Evolutionary conservation across 495 filamentous ascomycete genomes (phyloP).

Genomic region (Talaromyces thailandensis): DNA sequence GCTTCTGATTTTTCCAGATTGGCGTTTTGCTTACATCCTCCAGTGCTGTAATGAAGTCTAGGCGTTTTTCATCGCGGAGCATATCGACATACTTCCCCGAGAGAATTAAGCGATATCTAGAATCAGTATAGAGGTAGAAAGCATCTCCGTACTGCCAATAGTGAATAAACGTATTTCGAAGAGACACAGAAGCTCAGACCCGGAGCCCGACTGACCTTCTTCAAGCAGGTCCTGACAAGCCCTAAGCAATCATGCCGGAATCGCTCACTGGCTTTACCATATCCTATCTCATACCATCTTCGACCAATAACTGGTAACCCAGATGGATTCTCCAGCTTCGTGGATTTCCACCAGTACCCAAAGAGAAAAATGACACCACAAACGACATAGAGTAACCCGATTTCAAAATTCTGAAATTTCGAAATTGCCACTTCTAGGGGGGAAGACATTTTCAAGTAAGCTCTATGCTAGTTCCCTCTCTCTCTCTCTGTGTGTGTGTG

Average conservation of each 20-base stretch:
- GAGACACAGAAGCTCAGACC: background rate
- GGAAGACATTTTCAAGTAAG: background rate
- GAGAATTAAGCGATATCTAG: slow-evolving; percentile 6
- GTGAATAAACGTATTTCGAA: background rate
- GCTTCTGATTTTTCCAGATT: background rate
- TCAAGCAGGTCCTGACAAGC: background rate
- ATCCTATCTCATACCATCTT: slow-evolving; percentile 7
- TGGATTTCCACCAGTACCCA: background rate
- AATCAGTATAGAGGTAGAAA: slow-evolving; percentile 8
- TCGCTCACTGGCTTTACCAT: slow-evolving; percentile 6
- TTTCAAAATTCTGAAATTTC: background rate
- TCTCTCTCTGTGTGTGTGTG: background rate
- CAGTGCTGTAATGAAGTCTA: slow-evolving; percentile 2
- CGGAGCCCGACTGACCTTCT: background rate
- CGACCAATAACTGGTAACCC: slow-evolving; percentile 5
- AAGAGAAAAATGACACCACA: background rate
- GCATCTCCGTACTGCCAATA: slow-evolving; percentile 3
- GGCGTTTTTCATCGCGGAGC: slow-evolving; percentile 5
- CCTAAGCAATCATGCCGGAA: slow-evolving; percentile 3
- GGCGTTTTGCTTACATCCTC: background rate
- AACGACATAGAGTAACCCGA: background rate
- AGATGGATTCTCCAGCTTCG: slow-evolving; percentile 5
- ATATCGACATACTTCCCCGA: slow-evolving; percentile 6
- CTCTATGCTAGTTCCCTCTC: background rate
- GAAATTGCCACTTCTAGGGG: background rate